Evolutionary conservation across 306 rosid genomes (phyloP), one percentile per base, ranked within the genome.

Genomic region (Geum urbanum): DNA sequence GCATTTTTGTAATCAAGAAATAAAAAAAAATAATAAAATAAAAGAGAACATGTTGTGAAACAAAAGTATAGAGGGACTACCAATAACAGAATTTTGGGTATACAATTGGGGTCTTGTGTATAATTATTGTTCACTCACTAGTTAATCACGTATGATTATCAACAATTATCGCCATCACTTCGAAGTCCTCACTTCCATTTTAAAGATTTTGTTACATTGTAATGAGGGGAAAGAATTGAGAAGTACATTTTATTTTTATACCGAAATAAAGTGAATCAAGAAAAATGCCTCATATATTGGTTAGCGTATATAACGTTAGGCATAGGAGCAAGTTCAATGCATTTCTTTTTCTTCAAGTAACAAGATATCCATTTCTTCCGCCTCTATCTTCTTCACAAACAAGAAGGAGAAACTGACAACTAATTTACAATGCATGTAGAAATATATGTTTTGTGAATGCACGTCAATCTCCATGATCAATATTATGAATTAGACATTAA

Each of bases 281-380:
- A 24, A 58, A 71, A 58, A 27, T 6, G 20, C 5, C 12, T 46
- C 9, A 35, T n/a, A 45, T 22, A 4, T 2, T 16, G 5, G 46
- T 32, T 24, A 2, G 6, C 18, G 10, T 65, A 45, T 18, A 5
- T 46, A 65, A 65, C 56, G 55, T 22, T 66, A 1, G 44, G 43
- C 43, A 11, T 5, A 19, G 14, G 32, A 32, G 37, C 37, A 19
- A 15, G 54, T 18, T 11, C 10, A 27, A 43, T 32, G 44, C 41
- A 61, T 76, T 76, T 80, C 69, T 67, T 72, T 76, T 66, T 77
- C 35, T 66, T 77, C 35, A 78, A 74, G 72, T 48, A 73, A 77
- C 76, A 63, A 32, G 66, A 10, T 14, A 5, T 43, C 48, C 6
- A 0, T 4, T 1, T 40, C 10, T 24, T 24, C 37, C 0, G 37